These are phyloP conservation scores for Aristolochia contorta DNA, from an alignment of 164 flowering plant species.

Conservation along the genomic window DNA sequence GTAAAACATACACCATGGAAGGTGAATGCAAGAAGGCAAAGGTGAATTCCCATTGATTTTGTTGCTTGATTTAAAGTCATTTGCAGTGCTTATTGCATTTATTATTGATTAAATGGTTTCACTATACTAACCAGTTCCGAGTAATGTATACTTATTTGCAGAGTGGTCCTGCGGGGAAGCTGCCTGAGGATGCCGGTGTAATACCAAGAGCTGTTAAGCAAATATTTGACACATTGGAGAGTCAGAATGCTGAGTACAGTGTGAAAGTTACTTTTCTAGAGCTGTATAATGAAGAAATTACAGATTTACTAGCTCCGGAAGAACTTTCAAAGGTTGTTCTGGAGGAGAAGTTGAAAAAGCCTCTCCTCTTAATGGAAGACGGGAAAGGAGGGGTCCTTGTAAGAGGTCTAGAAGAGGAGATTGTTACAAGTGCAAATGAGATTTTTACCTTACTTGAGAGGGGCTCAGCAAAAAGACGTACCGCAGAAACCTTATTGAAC, in stretches of 20 bases:
- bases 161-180: conserved; percentile 76
- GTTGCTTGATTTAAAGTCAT: not conserved
- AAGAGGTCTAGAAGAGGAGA: conserved; percentile 93
- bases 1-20: conserved; percentile 96
- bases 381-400: conserved; percentile 98
- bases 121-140: too few species aligned
- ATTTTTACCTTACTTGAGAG: conserved; percentile 84
- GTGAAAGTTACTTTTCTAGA: conserved; percentile 96
- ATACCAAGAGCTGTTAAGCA: conserved; percentile 93
- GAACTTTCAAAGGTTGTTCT: conserved; percentile 52
- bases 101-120: not conserved
- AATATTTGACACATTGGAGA: conserved; percentile 86
- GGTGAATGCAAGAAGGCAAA: conserved; percentile 86
- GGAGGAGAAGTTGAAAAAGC: conserved; percentile 86
- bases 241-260: conserved; percentile 95
- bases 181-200: conserved; percentile 91
- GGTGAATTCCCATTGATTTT: conserved; percentile 27
- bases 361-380: conserved; percentile 87
- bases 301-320: conserved; percentile 87
- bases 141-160: conserved; percentile 12
- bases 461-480: conserved; percentile 90
- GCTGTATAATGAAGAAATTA: conserved; percentile 91
- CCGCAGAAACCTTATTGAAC: conserved; percentile 91
- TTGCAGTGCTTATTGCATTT: not conserved
- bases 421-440: conserved; percentile 83